A percentile compares a stretch with the other conserved stretches of the same genome.
phyloP scores from a whole-genome alignment of 106 monocot species.

The Platanthera guangdongensis region DNA sequence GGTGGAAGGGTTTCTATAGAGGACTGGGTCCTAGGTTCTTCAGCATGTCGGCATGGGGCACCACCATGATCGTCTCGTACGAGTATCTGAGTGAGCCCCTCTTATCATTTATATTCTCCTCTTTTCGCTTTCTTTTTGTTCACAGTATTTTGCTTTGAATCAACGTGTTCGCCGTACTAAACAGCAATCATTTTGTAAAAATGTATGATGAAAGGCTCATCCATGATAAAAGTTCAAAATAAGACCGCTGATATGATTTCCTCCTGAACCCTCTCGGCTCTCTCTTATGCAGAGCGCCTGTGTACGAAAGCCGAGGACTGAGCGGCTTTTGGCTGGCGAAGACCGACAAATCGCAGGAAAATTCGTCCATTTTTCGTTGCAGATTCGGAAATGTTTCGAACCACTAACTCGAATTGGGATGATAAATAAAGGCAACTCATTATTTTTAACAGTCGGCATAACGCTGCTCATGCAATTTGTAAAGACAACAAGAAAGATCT shows the following conservation, averaged over 20 bases:
- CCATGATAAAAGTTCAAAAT: background rate
- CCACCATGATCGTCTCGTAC: slow-evolving; percentile 75
- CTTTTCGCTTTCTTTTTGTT: background rate
- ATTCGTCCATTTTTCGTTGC: background rate
- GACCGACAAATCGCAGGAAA: background rate
- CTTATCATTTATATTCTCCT: slow-evolving; percentile 1
- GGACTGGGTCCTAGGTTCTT: slow-evolving; percentile 78
- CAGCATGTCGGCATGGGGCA: slow-evolving; percentile 86
- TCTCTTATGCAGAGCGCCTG: slow-evolving; percentile 2
- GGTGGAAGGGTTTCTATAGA: slow-evolving; percentile 86
- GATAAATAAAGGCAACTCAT: background rate
- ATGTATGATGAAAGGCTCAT: background rate
- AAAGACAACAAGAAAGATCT: background rate
- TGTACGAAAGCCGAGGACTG: slow-evolving; percentile 4
- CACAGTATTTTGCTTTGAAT: background rate
- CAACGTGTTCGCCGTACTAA: background rate
- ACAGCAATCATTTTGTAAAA: background rate
- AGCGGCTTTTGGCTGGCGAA: background rate
- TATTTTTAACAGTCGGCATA: background rate
- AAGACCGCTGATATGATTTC: background rate
- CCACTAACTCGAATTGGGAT: background rate
- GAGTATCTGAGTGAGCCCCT: slow-evolving; percentile 65
- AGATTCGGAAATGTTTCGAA: background rate
- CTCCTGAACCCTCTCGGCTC: too few species aligned
- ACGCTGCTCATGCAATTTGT: background rate